Evolutionary conservation across 805 yeast species (phyloP).

Genomic region (Yarrowia bubula): DNA sequence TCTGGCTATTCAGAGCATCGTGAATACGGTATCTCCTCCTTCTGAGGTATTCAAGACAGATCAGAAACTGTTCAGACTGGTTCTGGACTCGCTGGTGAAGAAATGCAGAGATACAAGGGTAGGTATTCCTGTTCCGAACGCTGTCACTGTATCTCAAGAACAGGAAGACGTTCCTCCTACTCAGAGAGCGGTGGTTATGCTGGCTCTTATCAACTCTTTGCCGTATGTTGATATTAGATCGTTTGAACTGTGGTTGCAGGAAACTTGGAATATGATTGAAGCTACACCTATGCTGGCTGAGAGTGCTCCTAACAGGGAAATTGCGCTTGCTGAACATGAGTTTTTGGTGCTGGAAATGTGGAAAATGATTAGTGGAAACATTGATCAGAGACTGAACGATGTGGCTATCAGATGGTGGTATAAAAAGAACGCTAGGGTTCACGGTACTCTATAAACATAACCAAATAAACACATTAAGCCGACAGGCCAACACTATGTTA

Average conservation of each 20-base stretch:
- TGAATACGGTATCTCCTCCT: conserved; percentile 46
- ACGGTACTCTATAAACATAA: too few species aligned
- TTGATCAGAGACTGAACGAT: conserved; percentile 56
- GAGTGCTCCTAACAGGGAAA: conserved; percentile 1
- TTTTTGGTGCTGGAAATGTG: conserved; percentile 48
- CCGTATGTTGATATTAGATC: conserved; percentile 30
- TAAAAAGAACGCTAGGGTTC: conserved; percentile 32
- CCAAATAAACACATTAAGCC: too few species aligned
- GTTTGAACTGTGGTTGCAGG: conserved; percentile 22
- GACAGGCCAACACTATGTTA: too few species aligned
- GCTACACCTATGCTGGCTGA: conserved; percentile 7
- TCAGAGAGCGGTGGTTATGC: conserved; percentile 28
- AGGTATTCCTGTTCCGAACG: neutral
- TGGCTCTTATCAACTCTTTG: conserved; percentile 31
- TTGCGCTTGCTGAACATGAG: conserved; percentile 39
- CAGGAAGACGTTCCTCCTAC: conserved; percentile 23
- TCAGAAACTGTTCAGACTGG: conserved; percentile 36
- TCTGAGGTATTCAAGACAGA: conserved; percentile 34
- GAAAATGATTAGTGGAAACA: conserved; percentile 56
- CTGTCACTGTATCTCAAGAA: neutral
- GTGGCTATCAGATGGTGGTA: conserved; percentile 66
- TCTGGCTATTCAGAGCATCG: conserved; percentile 57
- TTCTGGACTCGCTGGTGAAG: conserved; percentile 40
- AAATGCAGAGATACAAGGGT: conserved; percentile 1
- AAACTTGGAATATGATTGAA: conserved; percentile 17